A percentile compares a stretch with the other conserved stretches of the same genome.
These are phyloP conservation scores for Circinella umbellata DNA, from an alignment of 371 early-diverging fungal species.

Conservation along the genomic window DNA sequence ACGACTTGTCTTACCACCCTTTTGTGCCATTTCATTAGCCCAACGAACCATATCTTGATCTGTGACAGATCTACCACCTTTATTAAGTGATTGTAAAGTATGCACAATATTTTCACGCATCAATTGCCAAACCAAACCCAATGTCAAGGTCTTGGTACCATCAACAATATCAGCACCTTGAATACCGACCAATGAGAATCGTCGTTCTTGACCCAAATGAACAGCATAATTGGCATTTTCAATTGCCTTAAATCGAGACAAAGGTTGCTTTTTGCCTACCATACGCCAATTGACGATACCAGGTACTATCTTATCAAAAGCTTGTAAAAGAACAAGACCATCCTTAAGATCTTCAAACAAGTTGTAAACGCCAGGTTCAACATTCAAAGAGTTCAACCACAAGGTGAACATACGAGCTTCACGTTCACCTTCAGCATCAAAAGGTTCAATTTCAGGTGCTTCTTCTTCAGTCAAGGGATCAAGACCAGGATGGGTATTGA, in stretches of 20 bases:
- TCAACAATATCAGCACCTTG: slow-evolving; percentile 95
- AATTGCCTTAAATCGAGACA: slow-evolving; percentile 91
- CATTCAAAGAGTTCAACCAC: slow-evolving; percentile 95
- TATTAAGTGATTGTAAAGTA: slow-evolving; percentile 84
- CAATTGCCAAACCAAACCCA: slow-evolving; percentile 94
- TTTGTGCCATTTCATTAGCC: slow-evolving; percentile 86
- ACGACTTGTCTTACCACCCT: slow-evolving; percentile 68
- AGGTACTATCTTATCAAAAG: slow-evolving; percentile 91
- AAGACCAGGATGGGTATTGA: slow-evolving; percentile 95
- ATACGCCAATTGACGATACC: slow-evolving; percentile 90
- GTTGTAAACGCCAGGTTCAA: slow-evolving; percentile 94
- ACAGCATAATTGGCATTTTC: slow-evolving; percentile 96
- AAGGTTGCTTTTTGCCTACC: slow-evolving; percentile 75
- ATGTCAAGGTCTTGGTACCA: slow-evolving; percentile 85
- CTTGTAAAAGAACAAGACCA: slow-evolving; percentile 86
- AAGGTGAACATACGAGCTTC: slow-evolving; percentile 95
- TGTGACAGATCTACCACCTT: slow-evolving; percentile 81
- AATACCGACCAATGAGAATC: slow-evolving; percentile 93
- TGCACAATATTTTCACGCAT: slow-evolving; percentile 96
- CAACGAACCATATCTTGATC: slow-evolving; percentile 92
- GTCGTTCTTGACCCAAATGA: slow-evolving; percentile 81
- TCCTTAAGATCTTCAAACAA: slow-evolving; percentile 86
- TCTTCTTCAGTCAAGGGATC: slow-evolving; percentile 89
- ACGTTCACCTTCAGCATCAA: slow-evolving; percentile 89
- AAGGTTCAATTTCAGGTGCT: slow-evolving; percentile 87